Evolutionary conservation across 2,329 filamentous ascomycete genomes (phyloP).

Genomic region (Ceratocystis destructans): DNA sequence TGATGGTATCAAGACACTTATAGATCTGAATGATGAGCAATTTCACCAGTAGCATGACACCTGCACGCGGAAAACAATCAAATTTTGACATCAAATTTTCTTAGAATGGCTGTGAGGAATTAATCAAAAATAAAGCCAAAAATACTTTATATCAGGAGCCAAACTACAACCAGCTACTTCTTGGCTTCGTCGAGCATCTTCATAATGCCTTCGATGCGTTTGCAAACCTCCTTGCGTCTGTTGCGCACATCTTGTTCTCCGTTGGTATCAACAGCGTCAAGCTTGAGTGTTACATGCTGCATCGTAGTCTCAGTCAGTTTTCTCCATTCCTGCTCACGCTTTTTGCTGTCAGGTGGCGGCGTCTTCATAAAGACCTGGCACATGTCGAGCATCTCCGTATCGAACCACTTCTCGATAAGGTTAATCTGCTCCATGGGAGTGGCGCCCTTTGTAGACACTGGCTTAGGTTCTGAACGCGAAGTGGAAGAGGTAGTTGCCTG

Average conservation of each 20-base stretch:
- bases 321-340: slow-evolving; percentile 59
- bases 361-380: slow-evolving; percentile 47
- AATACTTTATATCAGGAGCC: background rate
- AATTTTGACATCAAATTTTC: background rate
- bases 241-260: slow-evolving; percentile 51
- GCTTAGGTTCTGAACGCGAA: background rate
- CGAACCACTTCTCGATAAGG: slow-evolving; percentile 51
- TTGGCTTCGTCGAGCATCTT: slow-evolving; percentile 45
- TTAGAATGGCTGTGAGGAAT: background rate
- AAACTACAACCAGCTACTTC: slow-evolving; percentile 16
- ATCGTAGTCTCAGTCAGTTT: slow-evolving; percentile 62
- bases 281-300: slow-evolving; percentile 60
- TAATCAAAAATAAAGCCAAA: background rate
- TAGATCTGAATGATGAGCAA: background rate
- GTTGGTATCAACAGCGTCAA: slow-evolving; percentile 62
- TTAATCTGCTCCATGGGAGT: slow-evolving; percentile 48
- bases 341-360: slow-evolving; percentile 53
- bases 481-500: background rate
- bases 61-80: background rate
- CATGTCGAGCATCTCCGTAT: slow-evolving; percentile 48
- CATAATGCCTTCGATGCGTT: slow-evolving; percentile 53
- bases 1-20: too few species aligned
- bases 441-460: background rate
- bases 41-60: background rate
- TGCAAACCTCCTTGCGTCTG: slow-evolving; percentile 59